Percentiles rank a stretch among this genome's conserved stretches.
Conservation (phyloP, 352 stramenopile species). For the Globisporangium alternatum region DNA sequence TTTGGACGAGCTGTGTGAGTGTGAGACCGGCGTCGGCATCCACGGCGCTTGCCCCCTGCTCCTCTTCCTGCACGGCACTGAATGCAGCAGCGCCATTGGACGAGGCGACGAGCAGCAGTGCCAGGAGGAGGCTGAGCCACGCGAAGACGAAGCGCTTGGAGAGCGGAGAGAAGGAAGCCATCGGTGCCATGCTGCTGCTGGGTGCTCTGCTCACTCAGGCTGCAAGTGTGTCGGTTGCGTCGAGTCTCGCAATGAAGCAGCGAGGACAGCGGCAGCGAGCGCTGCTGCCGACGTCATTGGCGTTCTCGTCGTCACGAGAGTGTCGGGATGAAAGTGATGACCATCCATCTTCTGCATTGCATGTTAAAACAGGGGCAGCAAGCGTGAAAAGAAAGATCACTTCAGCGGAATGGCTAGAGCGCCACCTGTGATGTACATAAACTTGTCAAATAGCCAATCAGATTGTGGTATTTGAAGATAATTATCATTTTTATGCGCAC, state of each 20-base stretch:
- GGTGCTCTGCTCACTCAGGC: neutral
- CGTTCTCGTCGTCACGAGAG: no score
- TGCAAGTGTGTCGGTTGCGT: neutral
- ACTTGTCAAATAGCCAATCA: no score
- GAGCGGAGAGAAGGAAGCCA: neutral
- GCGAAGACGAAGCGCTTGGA: neutral
- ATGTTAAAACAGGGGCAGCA: no score
- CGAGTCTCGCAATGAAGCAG: neutral
- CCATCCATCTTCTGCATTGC: no score
- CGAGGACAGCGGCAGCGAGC: no score
- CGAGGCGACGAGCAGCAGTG: neutral
- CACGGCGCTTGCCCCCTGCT: neutral
- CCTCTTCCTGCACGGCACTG: constrained; percentile 4
- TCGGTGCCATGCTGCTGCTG: neutral
- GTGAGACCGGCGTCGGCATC: constrained; percentile 16
- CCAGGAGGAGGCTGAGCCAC: constrained; percentile 3
- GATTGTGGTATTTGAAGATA: no score
- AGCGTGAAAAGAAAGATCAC: no score
- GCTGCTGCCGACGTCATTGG: no score
- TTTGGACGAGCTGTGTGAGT: constrained; percentile 18
- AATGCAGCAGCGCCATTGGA: neutral
- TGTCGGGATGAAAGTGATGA: no score
- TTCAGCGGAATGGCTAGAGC: no score
- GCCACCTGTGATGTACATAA: no score
- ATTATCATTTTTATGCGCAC: no score